Base-by-base conservation (phyloP, 2,329 filamentous ascomycete species). In the Daldinia eschscholtzii region DNA sequence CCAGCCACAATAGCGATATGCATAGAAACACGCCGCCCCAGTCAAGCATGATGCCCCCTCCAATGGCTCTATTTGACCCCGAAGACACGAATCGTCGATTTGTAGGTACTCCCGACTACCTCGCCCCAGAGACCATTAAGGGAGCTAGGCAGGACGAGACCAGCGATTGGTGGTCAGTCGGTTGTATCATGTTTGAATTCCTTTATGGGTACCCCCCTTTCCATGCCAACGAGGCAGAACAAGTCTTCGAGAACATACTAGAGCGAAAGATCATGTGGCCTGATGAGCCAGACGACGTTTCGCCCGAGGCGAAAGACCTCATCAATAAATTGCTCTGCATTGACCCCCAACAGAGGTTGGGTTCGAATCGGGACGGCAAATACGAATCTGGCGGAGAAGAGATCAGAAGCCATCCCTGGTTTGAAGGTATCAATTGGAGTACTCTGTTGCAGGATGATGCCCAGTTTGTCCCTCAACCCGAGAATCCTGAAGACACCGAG, bases 161-260 rank as follows among this genome's bases (percentile, higher is more conserved):
- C 73, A 98, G 96, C 78, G 96, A 99, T 89, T 99, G 96, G 96
- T 99, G 96, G 96, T 98, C 96, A 23, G 87, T 99, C n/a, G 96
- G 96, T 0, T 99, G 97, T 79, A 98, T 99, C 74, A 84, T 98
- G 80, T 99, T 98, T 76, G 96, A 99, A 76, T 98, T 97, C 73
- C 83, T 99, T 2, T 98, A 93, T 76, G 96, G 96, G 0, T 91
- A 93, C 65, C 96, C 96, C 0, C 96, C 96, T 0, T 99, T 99
- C 80, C 94, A 98, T 79, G 96, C 93, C 0, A 85, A 87, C 20
- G 94, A 94, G 55, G 93, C 96, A 0, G 96, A 99, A 74, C 87
- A 96, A 74, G 96, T 99, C 1, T 99, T 99, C 77, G 93, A 98
- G 75, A 99, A 99, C 75, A 99, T 99, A 68, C 83, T 99, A 41